Conservation (phyloP, 2,329 filamentous ascomycete genomes). For the Paraconiothyrium sp. region DNA sequence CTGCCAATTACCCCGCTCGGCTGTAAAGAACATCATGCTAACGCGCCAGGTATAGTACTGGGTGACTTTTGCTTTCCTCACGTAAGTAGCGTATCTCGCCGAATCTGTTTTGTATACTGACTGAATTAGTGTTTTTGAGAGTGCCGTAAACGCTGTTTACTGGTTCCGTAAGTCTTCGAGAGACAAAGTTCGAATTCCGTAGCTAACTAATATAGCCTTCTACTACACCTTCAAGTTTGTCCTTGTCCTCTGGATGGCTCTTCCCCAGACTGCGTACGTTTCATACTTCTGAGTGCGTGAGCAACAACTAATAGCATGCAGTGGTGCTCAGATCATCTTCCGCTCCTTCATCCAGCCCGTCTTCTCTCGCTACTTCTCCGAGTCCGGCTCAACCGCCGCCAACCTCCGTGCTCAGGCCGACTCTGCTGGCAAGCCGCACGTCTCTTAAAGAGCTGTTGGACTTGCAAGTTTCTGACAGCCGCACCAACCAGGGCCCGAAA, state of each 20-base stretch:
- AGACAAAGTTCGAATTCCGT: not conserved
- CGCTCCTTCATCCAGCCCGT: conserved; percentile 92
- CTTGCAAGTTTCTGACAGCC: conserved; percentile 41
- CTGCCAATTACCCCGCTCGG: conserved; percentile 10
- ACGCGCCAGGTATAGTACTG: conserved; percentile 69
- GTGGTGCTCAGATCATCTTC: conserved; percentile 96
- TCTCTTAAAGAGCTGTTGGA: conserved; percentile 33
- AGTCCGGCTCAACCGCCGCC: conserved; percentile 76
- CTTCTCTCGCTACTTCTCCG: conserved; percentile 88
- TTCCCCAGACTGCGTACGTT: conserved; percentile 89
- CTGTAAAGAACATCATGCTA: conserved; percentile 23
- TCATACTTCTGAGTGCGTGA: conserved; percentile 27
- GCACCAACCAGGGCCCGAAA: conserved; percentile 32
- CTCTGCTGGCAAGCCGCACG: conserved; percentile 61
- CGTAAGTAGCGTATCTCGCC: conserved; percentile 55
- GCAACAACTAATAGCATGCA: conserved; percentile 51
- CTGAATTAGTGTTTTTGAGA: conserved; percentile 73
- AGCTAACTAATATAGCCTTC: conserved; percentile 68
- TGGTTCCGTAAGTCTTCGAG: conserved; percentile 71
- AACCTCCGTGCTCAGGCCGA: conserved; percentile 91
- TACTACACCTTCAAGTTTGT: conserved; percentile 99
- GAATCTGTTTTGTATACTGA: conserved; percentile 25
- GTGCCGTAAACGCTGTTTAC: conserved; percentile 84
- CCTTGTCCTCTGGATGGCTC: conserved; percentile 95
- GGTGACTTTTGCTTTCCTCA: conserved; percentile 86